Conservation (phyloP, 441 rosid genomes). For the Pelargonium exstipulatum region DNA sequence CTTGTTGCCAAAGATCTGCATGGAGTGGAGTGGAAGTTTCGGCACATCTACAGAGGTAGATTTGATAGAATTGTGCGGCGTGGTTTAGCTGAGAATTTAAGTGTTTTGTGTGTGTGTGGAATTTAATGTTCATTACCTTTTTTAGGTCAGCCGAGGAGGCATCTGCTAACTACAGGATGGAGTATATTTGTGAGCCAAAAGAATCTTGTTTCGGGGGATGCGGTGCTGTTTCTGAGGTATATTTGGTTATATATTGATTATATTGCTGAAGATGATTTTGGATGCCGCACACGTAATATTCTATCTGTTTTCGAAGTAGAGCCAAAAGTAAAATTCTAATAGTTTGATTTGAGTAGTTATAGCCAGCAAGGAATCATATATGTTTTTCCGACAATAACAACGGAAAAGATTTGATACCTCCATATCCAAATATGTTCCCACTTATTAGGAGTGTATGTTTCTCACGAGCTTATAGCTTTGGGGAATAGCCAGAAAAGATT, state of each 20-base stretch:
- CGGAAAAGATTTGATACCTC: background rate
- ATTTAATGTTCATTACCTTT: slow-evolving; percentile 16
- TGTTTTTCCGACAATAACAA: background rate
- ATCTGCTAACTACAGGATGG: slow-evolving; percentile 96
- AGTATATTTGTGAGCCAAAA: slow-evolving; percentile 87
- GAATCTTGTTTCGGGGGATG: slow-evolving; percentile 88
- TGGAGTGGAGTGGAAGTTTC: slow-evolving; percentile 88
- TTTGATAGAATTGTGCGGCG: slow-evolving; percentile 5
- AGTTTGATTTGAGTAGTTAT: background rate
- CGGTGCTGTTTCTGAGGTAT: slow-evolving; percentile 85
- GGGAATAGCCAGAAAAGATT: background rate
- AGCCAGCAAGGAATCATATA: background rate
- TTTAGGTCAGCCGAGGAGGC: slow-evolving; percentile 96
- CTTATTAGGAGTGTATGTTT: background rate
- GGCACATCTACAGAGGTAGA: slow-evolving; percentile 90
- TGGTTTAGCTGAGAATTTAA: slow-evolving; percentile 10
- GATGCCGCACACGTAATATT: background rate
- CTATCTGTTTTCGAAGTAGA: background rate
- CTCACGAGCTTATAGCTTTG: background rate
- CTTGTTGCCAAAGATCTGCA: slow-evolving; percentile 89
- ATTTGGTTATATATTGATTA: background rate
- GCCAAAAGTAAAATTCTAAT: background rate
- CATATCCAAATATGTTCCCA: background rate
- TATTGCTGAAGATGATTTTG: background rate
- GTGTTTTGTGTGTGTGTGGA: background rate